Evolutionary conservation across 495 filamentous ascomycete species (phyloP).

Genomic region (Lasiosphaeria ovina): DNA sequence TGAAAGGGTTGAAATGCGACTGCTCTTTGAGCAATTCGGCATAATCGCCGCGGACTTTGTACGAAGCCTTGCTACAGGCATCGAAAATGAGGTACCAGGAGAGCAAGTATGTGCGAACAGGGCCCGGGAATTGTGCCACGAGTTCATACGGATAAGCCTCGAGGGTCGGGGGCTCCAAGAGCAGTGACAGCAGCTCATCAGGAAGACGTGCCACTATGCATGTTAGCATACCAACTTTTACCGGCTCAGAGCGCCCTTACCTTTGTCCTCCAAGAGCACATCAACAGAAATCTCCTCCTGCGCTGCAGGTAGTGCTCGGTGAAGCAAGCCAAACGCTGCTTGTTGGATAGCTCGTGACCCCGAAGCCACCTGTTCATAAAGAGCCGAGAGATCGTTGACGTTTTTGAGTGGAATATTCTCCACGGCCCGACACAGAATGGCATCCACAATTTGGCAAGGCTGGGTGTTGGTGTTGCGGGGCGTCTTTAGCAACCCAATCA

Average conservation of each 20-base stretch:
- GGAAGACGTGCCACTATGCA: conserved; percentile 57
- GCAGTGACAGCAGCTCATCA: conserved; percentile 66
- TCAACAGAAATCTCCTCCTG: conserved; percentile 87
- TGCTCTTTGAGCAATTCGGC: conserved; percentile 70
- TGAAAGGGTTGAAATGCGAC: conserved; percentile 62
- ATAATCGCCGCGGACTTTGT: conserved; percentile 78
- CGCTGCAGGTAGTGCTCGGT: conserved; percentile 65
- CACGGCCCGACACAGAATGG: conserved; percentile 63
- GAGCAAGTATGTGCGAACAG: conserved; percentile 72
- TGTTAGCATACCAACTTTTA: conserved; percentile 5
- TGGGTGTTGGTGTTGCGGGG: conserved; percentile 34
- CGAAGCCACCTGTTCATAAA: conserved; percentile 72
- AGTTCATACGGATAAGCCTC: conserved; percentile 44
- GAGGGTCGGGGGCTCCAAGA: conserved; percentile 52
- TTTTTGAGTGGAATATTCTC: conserved; percentile 53
- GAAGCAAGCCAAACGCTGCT: conserved; percentile 77
- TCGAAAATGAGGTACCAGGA: conserved; percentile 92
- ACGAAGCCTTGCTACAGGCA: conserved; percentile 75
- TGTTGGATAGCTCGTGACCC: conserved; percentile 73
- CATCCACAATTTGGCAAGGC: conserved; percentile 59
- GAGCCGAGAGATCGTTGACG: conserved; percentile 55
- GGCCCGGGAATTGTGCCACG: conserved; percentile 52
- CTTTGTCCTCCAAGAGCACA: conserved; percentile 69
- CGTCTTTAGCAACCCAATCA: conserved; percentile 61
- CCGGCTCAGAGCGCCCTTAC: conserved; percentile 19